These are phyloP conservation scores for Thielaviopsis cerberus DNA, from an alignment of 2,329 filamentous ascomycete species.

Conservation along the genomic window DNA sequence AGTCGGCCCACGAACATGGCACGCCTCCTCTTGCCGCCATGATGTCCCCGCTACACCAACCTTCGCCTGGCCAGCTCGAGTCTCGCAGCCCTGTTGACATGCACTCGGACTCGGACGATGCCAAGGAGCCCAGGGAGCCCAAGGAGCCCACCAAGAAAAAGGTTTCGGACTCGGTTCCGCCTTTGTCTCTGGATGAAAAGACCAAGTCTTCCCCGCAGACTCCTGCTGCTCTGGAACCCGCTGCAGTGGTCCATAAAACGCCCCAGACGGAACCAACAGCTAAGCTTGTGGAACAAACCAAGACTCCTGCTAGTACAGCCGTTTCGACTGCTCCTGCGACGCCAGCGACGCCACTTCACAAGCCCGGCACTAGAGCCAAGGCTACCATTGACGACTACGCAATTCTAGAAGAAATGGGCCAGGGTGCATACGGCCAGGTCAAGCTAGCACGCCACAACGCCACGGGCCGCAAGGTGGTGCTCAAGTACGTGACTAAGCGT, in stretches of 20 bases:
- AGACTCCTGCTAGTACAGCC: background rate
- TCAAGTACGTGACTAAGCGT: slow-evolving; percentile 95
- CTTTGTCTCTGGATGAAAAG: slow-evolving; percentile 6
- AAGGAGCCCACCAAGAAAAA: background rate
- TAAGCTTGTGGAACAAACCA: background rate
- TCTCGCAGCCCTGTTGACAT: slow-evolving; percentile 9
- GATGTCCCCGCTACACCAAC: slow-evolving; percentile 57
- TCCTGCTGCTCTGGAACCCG: background rate
- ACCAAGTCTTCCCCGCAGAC: background rate
- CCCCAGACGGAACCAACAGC: background rate
- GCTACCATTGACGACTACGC: slow-evolving; percentile 66
- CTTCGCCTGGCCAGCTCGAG: slow-evolving; percentile 50
- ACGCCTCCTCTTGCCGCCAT: slow-evolving; percentile 45
- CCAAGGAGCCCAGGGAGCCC: slow-evolving; percentile 18
- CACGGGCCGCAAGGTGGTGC: slow-evolving; percentile 64
- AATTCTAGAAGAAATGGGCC: slow-evolving; percentile 94
- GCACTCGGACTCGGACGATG: slow-evolving; percentile 11
- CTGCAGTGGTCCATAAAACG: background rate
- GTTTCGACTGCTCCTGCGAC: background rate
- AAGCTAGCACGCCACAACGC: slow-evolving; percentile 81
- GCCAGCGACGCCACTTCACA: slow-evolving; percentile 26
- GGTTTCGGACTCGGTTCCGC: background rate
- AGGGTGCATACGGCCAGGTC: slow-evolving; percentile 93
- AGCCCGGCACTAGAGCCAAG: slow-evolving; percentile 32
- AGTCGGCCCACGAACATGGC: slow-evolving; percentile 34